A percentile compares a stretch with the other conserved stretches of the same genome.
These are phyloP conservation scores for Dalbergia cultrata DNA, from an alignment of 306 rosid species.

Conservation along the genomic window DNA sequence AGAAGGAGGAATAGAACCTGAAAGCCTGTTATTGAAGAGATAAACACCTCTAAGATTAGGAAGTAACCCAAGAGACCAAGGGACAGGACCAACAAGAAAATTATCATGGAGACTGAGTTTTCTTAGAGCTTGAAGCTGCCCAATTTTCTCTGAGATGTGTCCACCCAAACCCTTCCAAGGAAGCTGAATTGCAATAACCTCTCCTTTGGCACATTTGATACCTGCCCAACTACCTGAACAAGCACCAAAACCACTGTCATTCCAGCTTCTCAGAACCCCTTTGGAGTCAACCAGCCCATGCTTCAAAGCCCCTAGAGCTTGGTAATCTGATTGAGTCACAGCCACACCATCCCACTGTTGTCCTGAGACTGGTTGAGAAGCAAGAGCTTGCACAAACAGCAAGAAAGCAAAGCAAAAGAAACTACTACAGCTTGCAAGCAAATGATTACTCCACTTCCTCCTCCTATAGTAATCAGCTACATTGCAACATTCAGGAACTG, in stretches of 20 bases:
- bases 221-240: slow-evolving; percentile 95
- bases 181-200: slow-evolving; percentile 88
- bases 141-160: slow-evolving; percentile 72
- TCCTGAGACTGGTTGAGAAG: slow-evolving; percentile 53
- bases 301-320: slow-evolving; percentile 75
- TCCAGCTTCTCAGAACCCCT: slow-evolving; percentile 84
- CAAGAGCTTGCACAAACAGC: slow-evolving; percentile 48
- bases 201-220: slow-evolving; percentile 86
- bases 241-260: slow-evolving; percentile 74
- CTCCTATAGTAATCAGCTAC: not conserved
- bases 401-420: slow-evolving; percentile 42
- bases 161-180: slow-evolving; percentile 94
- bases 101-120: slow-evolving; percentile 88
- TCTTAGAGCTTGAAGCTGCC: slow-evolving; percentile 77
- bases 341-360: slow-evolving; percentile 61
- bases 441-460: slow-evolving; percentile 6
- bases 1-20: slow-evolving; percentile 84
- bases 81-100: slow-evolving; percentile 65
- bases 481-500: too few species aligned
- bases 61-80: slow-evolving; percentile 72
- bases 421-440: not conserved
- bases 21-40: slow-evolving; percentile 87
- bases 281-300: slow-evolving; percentile 63
- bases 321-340: slow-evolving; percentile 67
- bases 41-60: slow-evolving; percentile 88